These are phyloP conservation scores for Talaromyces pinophilus DNA, from an alignment of 2,329 filamentous ascomycete genomes.

Conservation along the genomic window DNA sequence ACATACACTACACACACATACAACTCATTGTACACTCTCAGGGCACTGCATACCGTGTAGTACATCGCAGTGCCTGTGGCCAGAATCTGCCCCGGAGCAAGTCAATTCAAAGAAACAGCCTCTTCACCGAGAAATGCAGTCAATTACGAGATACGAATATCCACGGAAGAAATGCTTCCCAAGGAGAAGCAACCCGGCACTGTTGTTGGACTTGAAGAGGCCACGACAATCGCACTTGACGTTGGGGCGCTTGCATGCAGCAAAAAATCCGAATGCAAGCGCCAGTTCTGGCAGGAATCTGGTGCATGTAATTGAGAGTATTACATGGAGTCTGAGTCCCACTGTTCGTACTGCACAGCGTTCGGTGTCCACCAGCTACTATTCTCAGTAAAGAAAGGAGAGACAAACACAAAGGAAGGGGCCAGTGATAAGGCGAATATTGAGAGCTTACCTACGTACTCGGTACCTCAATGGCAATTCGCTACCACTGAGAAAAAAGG, in stretches of 20 bases:
- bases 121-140: not conserved
- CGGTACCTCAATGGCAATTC: conserved; percentile 9
- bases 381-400: conserved; percentile 3
- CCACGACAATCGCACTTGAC: conserved; percentile 19
- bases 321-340: conserved; percentile 18
- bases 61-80: not conserved
- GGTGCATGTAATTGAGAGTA: conserved; percentile 9
- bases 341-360: conserved; percentile 2
- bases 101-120: not conserved
- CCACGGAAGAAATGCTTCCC: not conserved
- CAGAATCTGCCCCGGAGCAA: not conserved
- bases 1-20: not conserved
- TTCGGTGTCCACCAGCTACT: conserved; percentile 6
- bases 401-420: not conserved
- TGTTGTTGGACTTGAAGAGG: conserved; percentile 5
- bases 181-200: not conserved
- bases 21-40: not conserved
- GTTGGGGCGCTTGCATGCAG: conserved; percentile 19
- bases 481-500: conserved; percentile 8
- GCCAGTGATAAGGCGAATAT: conserved; percentile 3
- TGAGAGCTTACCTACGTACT: conserved; percentile 11
- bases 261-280: conserved; percentile 7
- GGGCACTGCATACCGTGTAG: not conserved
- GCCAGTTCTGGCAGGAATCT: not conserved
- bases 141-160: conserved; percentile 1